Conservation (phyloP, 2,329 filamentous ascomycete species). For the Huntiella bhutanensis region DNA sequence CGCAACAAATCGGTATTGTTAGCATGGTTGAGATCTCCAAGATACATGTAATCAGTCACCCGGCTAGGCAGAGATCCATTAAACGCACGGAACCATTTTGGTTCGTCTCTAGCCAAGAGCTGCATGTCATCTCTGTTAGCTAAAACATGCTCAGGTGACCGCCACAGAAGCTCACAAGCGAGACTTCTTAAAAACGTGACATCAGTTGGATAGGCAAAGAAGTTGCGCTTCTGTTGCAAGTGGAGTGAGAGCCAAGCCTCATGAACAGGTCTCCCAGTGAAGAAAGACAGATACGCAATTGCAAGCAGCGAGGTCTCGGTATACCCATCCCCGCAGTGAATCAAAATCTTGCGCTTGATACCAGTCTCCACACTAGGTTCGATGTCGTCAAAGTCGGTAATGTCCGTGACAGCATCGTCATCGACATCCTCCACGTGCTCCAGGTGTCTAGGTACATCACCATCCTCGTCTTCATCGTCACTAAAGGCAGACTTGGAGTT, state of each 20-base stretch:
- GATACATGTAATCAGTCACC: slow-evolving; percentile 83
- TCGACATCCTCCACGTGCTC: slow-evolving; percentile 12
- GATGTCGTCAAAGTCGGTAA: slow-evolving; percentile 25
- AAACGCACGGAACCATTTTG: slow-evolving; percentile 62
- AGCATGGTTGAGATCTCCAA: slow-evolving; percentile 81
- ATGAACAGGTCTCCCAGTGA: slow-evolving; percentile 59
- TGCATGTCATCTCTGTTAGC: slow-evolving; percentile 13
- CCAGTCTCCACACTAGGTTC: slow-evolving; percentile 19
- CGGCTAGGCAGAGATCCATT: slow-evolving; percentile 85
- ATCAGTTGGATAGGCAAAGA: slow-evolving; percentile 89
- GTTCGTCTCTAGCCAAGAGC: slow-evolving; percentile 34
- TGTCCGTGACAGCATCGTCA: slow-evolving; percentile 11
- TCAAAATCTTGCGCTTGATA: slow-evolving; percentile 49
- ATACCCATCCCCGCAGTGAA: slow-evolving; percentile 91
- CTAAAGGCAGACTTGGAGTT: slow-evolving; percentile 14
- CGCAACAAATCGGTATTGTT: slow-evolving; percentile 76
- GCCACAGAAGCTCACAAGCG: slow-evolving; percentile 52
- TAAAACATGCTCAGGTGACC: slow-evolving; percentile 35
- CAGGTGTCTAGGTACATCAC: slow-evolving; percentile 13
- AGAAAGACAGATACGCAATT: slow-evolving; percentile 86
- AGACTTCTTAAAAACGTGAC: slow-evolving; percentile 65
- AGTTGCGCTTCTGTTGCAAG: slow-evolving; percentile 64
- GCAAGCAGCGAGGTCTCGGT: slow-evolving; percentile 82
- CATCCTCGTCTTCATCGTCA: slow-evolving; percentile 14
- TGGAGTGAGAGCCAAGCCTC: slow-evolving; percentile 81